A percentile compares a stretch with the other conserved stretches of the same genome.
Conservation (phyloP, 2,329 filamentous ascomycete genomes). For the Grosmannia serpens region DNA sequence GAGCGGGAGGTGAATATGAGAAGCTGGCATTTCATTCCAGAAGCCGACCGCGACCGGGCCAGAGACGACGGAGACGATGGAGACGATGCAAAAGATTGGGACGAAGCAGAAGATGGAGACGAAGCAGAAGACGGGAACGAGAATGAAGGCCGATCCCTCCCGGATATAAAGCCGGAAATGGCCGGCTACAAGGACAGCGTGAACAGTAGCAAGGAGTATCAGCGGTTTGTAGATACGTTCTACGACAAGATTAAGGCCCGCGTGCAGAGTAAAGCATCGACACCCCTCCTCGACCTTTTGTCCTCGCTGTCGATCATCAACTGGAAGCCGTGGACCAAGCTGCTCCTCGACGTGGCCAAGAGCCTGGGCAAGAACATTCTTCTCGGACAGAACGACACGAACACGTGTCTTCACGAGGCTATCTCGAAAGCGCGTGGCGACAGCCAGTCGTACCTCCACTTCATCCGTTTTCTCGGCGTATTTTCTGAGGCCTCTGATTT, state of each 20-base stretch:
- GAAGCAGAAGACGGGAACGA: neutral
- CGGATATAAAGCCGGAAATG: neutral
- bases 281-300: neutral
- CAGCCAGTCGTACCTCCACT: neutral
- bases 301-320: neutral
- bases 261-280: neutral
- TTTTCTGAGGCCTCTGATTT: neutral
- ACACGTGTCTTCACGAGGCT: neutral
- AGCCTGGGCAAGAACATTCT: neutral
- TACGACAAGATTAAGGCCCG: neutral
- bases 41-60: neutral
- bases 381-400: neutral
- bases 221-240: neutral
- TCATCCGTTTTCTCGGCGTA: neutral
- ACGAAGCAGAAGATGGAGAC: too few species aligned
- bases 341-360: neutral
- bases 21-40: neutral
- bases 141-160: neutral
- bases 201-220: neutral
- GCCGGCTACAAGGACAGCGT: neutral
- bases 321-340: neutral
- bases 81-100: too few species aligned
- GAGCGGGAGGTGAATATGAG: neutral
- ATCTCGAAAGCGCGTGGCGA: neutral
- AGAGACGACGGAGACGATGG: neutral